Conservation (phyloP, 2,329 filamentous ascomycete species). For the Xylariaceae sp. region DNA sequence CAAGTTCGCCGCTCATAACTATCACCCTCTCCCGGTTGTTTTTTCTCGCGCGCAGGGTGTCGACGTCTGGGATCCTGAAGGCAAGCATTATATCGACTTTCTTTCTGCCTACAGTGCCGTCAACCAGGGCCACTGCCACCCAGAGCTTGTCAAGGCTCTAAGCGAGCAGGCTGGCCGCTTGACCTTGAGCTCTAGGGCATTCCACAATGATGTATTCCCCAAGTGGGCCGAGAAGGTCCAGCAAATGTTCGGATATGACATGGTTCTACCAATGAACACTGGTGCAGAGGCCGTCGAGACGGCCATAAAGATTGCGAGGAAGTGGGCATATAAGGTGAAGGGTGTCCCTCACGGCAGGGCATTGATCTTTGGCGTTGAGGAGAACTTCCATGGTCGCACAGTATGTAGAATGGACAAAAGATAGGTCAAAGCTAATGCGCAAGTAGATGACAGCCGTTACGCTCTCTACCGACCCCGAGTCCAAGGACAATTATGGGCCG, state of each 20-base stretch:
- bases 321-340: slow-evolving; percentile 98
- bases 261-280: slow-evolving; percentile 98
- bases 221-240: slow-evolving; percentile 93
- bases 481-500: slow-evolving; percentile 94
- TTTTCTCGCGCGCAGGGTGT: slow-evolving; percentile 85
- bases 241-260: slow-evolving; percentile 89
- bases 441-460: slow-evolving; percentile 88
- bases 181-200: slow-evolving; percentile 91
- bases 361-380: slow-evolving; percentile 79
- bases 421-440: slow-evolving; percentile 23
- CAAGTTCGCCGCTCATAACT: slow-evolving; percentile 94
- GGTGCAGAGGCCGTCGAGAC: slow-evolving; percentile 97
- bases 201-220: slow-evolving; percentile 98
- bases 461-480: slow-evolving; percentile 93
- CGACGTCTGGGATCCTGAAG: slow-evolving; percentile 96
- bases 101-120: slow-evolving; percentile 97
- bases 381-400: slow-evolving; percentile 97
- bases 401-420: slow-evolving; percentile 50
- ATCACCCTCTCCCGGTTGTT: slow-evolving; percentile 94
- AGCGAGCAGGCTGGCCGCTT: slow-evolving; percentile 87
- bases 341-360: slow-evolving; percentile 84
- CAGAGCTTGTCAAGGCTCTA: slow-evolving; percentile 89
- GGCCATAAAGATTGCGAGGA: slow-evolving; percentile 91
- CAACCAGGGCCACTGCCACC: slow-evolving; percentile 98
- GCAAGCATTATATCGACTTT: slow-evolving; percentile 94